Evolutionary conservation across 2,329 filamentous ascomycete species (phyloP).

Genomic region (Clarireedia homoeocarpa): DNA sequence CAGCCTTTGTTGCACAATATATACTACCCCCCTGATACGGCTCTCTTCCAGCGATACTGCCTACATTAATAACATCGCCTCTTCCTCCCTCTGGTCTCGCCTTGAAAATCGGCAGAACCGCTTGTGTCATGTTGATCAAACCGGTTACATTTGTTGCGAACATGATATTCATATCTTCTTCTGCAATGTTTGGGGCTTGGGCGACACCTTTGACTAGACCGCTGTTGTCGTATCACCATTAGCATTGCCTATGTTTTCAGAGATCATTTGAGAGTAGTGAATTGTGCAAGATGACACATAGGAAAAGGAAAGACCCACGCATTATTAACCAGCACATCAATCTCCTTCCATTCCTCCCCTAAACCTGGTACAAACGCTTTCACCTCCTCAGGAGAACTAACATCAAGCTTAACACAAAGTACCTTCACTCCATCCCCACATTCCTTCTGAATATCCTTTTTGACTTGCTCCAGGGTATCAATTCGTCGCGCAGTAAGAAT

Average conservation of each 20-base stretch:
- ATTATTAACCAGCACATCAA: slow-evolving; percentile 92
- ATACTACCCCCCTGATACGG: slow-evolving; percentile 80
- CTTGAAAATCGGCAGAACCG: slow-evolving; percentile 76
- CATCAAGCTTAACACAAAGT: slow-evolving; percentile 75
- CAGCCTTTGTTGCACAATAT: slow-evolving; percentile 90
- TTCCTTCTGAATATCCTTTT: slow-evolving; percentile 66
- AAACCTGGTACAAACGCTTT: slow-evolving; percentile 62
- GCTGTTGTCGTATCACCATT: slow-evolving; percentile 35
- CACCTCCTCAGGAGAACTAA: slow-evolving; percentile 72
- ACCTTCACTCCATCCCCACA: slow-evolving; percentile 76
- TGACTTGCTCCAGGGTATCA: slow-evolving; percentile 69
- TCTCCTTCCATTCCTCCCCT: slow-evolving; percentile 74
- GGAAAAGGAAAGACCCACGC: slow-evolving; percentile 51
- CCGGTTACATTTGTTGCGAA: slow-evolving; percentile 91
- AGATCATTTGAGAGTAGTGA: neutral
- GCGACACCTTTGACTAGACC: slow-evolving; percentile 86
- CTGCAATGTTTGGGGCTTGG: slow-evolving; percentile 72
- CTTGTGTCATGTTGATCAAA: slow-evolving; percentile 94
- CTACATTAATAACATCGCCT: slow-evolving; percentile 94
- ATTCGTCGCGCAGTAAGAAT: slow-evolving; percentile 83
- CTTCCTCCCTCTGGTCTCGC: slow-evolving; percentile 58
- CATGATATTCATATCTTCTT: slow-evolving; percentile 80
- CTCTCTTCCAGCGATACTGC: slow-evolving; percentile 84
- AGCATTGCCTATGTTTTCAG: neutral
- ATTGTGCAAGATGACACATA: neutral